Evolutionary conservation across 1,284 basidiomycete species (phyloP).

Genomic region (Cutaneotrichosporon sp.): DNA sequence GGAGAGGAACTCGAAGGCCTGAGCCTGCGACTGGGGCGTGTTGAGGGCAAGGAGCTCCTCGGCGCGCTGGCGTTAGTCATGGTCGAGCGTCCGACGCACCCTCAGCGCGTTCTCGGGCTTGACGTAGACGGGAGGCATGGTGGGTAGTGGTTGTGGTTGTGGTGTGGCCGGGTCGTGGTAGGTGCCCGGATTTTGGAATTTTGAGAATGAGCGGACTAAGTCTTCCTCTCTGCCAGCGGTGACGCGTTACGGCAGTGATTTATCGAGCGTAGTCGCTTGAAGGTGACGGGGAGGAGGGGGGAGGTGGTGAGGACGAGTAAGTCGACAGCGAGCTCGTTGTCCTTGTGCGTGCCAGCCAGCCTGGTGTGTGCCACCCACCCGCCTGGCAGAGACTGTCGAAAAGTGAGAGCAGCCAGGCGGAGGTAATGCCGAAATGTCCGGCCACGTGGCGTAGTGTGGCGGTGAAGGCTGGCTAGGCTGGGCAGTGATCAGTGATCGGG

Average conservation of each 20-base stretch:
- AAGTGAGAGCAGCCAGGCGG: neutral
- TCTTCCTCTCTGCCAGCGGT: conserved; percentile 38
- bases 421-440: conserved; percentile 1
- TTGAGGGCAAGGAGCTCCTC: conserved; percentile 54
- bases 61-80: conserved; percentile 39
- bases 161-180: conserved; percentile 5
- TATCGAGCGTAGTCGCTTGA: conserved; percentile 39
- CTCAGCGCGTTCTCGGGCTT: conserved; percentile 56
- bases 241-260: conserved; percentile 31
- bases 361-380: neutral
- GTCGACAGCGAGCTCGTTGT: conserved; percentile 12
- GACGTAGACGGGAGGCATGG: conserved; percentile 53
- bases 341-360: neutral
- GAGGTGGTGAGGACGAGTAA: conserved; percentile 15
- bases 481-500: neutral
- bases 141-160: conserved; percentile 14
- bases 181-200: conserved; percentile 12
- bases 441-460: conserved; percentile 4
- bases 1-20: conserved; percentile 53
- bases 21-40: conserved; percentile 50
- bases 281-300: conserved; percentile 3
- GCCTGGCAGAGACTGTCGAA: neutral
- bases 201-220: conserved; percentile 28
- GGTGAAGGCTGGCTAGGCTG: neutral
- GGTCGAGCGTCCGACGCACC: conserved; percentile 29